Conservation (phyloP, 2,329 filamentous ascomycete genomes). For the Pyrenophora seminiperda region DNA sequence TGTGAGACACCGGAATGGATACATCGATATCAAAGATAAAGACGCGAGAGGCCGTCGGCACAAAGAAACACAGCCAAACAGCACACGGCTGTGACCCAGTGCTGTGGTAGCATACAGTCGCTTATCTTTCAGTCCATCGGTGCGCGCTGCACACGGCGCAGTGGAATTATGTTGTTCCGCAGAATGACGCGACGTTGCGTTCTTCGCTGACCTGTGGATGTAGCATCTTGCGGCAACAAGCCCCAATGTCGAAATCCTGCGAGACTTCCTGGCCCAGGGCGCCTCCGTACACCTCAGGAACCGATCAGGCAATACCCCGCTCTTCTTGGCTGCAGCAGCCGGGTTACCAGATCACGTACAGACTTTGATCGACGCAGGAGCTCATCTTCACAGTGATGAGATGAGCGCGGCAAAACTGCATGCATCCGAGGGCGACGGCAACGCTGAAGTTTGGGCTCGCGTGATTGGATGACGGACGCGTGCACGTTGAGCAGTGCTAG, state of each 20-base stretch:
- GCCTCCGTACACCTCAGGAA: conserved; percentile 66
- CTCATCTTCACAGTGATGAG: conserved; percentile 65
- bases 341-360: conserved; percentile 60
- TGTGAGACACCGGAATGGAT: conserved; percentile 29
- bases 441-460: conserved; percentile 39
- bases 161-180: conserved; percentile 34
- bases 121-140: conserved; percentile 39
- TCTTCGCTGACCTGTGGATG: conserved; percentile 35
- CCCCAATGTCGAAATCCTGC: conserved; percentile 60
- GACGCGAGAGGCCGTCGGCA: conserved; percentile 35
- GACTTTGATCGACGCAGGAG: conserved; percentile 61
- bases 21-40: conserved; percentile 37
- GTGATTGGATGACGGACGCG: conserved; percentile 38
- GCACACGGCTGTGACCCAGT: conserved; percentile 20
- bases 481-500: conserved; percentile 19
- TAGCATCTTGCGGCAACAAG: conserved; percentile 64
- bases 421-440: conserved; percentile 41
- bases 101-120: conserved; percentile 30
- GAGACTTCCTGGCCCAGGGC: conserved; percentile 61
- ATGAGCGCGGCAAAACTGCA: conserved; percentile 57
- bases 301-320: conserved; percentile 61
- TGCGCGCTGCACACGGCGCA: conserved; percentile 17
- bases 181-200: conserved; percentile 38
- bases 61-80: conserved; percentile 29
- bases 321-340: conserved; percentile 64